These are phyloP conservation scores for Podospora tetraspora DNA, from an alignment of 495 filamentous ascomycete genomes.

Conservation along the genomic window DNA sequence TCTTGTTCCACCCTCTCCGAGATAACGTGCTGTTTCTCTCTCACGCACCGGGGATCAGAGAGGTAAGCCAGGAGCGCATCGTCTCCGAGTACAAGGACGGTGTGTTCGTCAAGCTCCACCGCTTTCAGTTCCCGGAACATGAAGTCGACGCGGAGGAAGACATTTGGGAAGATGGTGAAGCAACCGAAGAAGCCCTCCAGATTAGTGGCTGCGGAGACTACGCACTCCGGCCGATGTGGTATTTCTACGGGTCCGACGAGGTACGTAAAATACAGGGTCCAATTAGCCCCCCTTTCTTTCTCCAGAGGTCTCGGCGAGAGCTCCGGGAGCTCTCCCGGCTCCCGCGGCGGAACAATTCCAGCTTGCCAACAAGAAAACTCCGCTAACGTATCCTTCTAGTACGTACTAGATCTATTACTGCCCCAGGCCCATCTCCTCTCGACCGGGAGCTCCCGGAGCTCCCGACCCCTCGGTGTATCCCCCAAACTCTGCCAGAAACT, in stretches of 20 bases:
- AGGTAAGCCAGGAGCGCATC: background rate
- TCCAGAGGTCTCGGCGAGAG: too few species aligned
- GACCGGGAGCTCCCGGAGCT: too few species aligned
- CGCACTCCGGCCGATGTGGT: background rate
- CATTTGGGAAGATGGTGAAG: background rate
- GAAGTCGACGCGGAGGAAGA: background rate
- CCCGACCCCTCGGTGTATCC: too few species aligned
- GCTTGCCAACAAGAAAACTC: too few species aligned
- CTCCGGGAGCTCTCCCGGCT: too few species aligned
- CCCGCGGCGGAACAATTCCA: too few species aligned
- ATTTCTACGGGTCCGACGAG: background rate
- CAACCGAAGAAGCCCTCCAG: background rate
- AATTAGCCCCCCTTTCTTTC: too few species aligned
- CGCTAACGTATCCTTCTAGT: too few species aligned
- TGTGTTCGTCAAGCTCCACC: background rate
- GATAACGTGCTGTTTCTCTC: background rate
- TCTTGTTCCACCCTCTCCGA: slow-evolving; percentile 1
- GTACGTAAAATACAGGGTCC: too few species aligned
- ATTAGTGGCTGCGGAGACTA: background rate
- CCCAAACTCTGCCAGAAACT: too few species aligned
- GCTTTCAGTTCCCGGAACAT: background rate
- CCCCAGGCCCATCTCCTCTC: too few species aligned
- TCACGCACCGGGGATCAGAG: background rate
- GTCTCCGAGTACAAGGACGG: background rate
- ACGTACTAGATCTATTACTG: too few species aligned